Percentiles rank a stretch among this genome's conserved stretches.
phyloP scores from a whole-genome alignment of 2,329 filamentous ascomycete genomes.

The Biscogniauxia mediterranea region DNA sequence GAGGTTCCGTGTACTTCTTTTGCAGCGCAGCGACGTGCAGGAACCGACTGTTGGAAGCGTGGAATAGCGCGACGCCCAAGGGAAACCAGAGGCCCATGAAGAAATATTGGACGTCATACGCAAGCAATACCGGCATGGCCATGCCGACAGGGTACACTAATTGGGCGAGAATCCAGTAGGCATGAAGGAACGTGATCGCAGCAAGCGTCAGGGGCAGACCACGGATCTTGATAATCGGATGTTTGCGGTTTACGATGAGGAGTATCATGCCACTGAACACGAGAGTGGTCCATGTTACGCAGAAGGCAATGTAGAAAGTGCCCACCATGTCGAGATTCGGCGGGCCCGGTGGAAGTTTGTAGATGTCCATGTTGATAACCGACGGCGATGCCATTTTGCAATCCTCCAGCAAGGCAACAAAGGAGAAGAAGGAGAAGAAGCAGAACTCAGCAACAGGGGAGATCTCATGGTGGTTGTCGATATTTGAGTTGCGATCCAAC shows the following conservation, averaged over 20 bases:
- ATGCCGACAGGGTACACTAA: constrained; percentile 42
- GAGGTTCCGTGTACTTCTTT: constrained; percentile 38
- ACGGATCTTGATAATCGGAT: constrained; percentile 39
- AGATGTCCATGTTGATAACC: constrained; percentile 7
- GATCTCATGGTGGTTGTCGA: neutral
- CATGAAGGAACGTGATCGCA: constrained; percentile 38
- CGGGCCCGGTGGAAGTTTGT: constrained; percentile 19
- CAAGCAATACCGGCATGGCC: constrained; percentile 37
- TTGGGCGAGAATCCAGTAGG: constrained; percentile 41
- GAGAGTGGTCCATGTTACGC: constrained; percentile 26
- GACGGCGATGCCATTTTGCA: neutral
- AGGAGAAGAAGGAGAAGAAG: neutral
- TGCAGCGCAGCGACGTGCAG: constrained; percentile 50
- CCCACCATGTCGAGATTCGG: constrained; percentile 24
- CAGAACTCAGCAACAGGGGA: neutral
- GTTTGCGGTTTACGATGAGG: constrained; percentile 33
- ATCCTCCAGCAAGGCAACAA: neutral
- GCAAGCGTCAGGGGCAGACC: constrained; percentile 41
- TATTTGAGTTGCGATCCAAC: neutral
- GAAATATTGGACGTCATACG: constrained; percentile 55
- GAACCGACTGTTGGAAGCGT: constrained; percentile 54
- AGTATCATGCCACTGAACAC: constrained; percentile 36
- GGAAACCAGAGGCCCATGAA: constrained; percentile 60
- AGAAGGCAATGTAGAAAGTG: constrained; percentile 23
- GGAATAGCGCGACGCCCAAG: constrained; percentile 57